Base-by-base conservation (phyloP, 73 alveolate genomes). In the Paramecium sexaurelia region DNA sequence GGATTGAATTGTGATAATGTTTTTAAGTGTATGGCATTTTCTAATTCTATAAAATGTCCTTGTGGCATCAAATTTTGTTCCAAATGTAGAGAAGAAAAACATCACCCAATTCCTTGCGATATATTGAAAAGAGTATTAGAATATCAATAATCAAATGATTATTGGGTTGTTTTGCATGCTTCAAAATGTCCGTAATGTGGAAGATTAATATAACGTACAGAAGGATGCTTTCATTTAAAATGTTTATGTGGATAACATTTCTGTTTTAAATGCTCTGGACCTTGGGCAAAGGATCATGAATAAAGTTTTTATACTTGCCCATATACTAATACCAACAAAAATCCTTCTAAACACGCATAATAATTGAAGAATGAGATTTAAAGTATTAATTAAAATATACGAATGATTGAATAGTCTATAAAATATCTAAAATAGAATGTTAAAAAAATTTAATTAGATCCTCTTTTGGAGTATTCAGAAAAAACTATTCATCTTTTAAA, bases 21-120 rank as follows among this genome's bases (percentile, higher is more conserved):
- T 61, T 61, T 61, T 61, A 61, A 61, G 43, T 61, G 45, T 32
- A 3, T 15, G 29, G 26, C 11, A 9, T 61, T 61, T 32, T 32
- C 20, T 2, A 1, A 61, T 29, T 26, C 83, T 26, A 32, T 61
- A 3, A 61, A 61, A 61, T 61, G 83, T 61, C 43, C 43, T 6
- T 61, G 83, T 61, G 83, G 83, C 29, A 61, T 61, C 43, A 61
- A 61, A 61, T 61, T 61, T 32, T 61, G 83, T 15, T 61, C 83
- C n/a, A 61, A 61, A 61, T 61, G 83, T 29, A 61, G 83, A 61
- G 5, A 61, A 11, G 83, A 61, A 61, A 61, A 61, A 61, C 83
- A 61, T n/a, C 11, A 61, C n/a, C 83, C 83, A 11, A 32, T 61
- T 8, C 83, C 83, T 6, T 61, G 83, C 26, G 83, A 61, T 61